Percentiles rank a stretch among this genome's conserved stretches.
phyloP scores from a whole-genome alignment of 1,284 basidiomycete species.

The Rhodotorula sp. region DNA sequence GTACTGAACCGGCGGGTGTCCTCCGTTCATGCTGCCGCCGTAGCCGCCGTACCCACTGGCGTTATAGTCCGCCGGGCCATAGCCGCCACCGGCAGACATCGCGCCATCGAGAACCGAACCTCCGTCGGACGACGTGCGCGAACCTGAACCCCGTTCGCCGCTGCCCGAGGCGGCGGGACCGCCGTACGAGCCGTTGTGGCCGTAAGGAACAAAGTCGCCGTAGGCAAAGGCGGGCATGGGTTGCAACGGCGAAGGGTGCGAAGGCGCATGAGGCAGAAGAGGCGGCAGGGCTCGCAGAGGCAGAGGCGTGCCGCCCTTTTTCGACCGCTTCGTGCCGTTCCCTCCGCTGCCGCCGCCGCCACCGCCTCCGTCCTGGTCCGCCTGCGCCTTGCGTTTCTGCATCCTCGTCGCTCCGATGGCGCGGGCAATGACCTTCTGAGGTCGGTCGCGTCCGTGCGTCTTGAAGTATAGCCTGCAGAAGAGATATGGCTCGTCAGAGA shows the following conservation, averaged over 20 bases:
- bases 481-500: neutral
- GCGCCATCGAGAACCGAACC: slow-evolving; percentile 5
- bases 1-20: neutral
- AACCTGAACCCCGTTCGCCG: neutral
- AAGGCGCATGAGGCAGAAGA: slow-evolving; percentile 1
- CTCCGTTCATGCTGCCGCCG: neutral
- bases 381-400: slow-evolving; percentile 27
- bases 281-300: slow-evolving; percentile 6
- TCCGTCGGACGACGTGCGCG: slow-evolving; percentile 11
- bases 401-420: slow-evolving; percentile 27
- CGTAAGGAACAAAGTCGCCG: neutral
- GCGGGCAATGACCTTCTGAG: slow-evolving; percentile 23
- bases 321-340: slow-evolving; percentile 7
- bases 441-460: slow-evolving; percentile 31
- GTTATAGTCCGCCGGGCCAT: neutral
- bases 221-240: slow-evolving; percentile 17
- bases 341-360: neutral
- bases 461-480: slow-evolving; percentile 29
- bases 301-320: neutral
- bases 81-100: slow-evolving; percentile 8
- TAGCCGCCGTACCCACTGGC: neutral
- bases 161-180: slow-evolving; percentile 3
- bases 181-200: neutral
- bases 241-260: slow-evolving; percentile 21
- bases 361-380: neutral